Conservation (phyloP, 257 asterid genomes). For the Solanum acaule region DNA sequence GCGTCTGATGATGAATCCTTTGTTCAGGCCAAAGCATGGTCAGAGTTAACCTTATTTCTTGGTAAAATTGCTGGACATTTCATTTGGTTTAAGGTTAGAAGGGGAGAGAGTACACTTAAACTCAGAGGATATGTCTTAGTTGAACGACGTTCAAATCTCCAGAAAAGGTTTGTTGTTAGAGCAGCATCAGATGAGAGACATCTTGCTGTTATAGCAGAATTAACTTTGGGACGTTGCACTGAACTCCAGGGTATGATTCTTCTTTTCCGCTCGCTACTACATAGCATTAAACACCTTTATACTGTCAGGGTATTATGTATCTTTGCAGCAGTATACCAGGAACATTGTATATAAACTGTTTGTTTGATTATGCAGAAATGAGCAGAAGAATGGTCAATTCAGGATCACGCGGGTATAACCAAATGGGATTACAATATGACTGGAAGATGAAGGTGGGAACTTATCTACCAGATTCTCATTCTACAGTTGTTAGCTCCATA, state of each 20-base stretch:
- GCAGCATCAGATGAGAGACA: slow-evolving; percentile 45
- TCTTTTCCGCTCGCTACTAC: neutral
- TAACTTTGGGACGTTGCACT: slow-evolving; percentile 34
- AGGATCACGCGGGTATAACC: slow-evolving; percentile 28
- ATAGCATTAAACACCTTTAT: neutral
- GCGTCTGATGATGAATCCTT: slow-evolving; percentile 16
- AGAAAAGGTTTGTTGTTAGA: slow-evolving; percentile 27
- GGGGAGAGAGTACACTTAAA: slow-evolving; percentile 29
- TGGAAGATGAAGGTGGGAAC: slow-evolving; percentile 38
- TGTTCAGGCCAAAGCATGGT: slow-evolving; percentile 25
- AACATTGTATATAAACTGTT: neutral
- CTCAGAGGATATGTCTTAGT: slow-evolving; percentile 26
- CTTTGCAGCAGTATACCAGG: neutral
- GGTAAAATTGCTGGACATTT: slow-evolving; percentile 17
- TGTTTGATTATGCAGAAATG: slow-evolving; percentile 22
- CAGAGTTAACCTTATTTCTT: slow-evolving; percentile 20
- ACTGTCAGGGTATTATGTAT: neutral
- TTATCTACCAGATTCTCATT: slow-evolving; percentile 31
- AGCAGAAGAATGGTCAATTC: slow-evolving; percentile 39
- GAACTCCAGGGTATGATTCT: slow-evolving; percentile 33
- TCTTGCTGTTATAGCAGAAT: slow-evolving; percentile 36
- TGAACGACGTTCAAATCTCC: slow-evolving; percentile 21
- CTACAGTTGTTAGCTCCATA: slow-evolving; percentile 34
- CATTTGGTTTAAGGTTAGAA: slow-evolving; percentile 41
- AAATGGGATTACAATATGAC: slow-evolving; percentile 27